Percentiles rank a stretch among this genome's conserved stretches.
Evolutionary conservation across 2,329 filamentous ascomycete species (phyloP).

Genomic region (Pezicula carpinea): DNA sequence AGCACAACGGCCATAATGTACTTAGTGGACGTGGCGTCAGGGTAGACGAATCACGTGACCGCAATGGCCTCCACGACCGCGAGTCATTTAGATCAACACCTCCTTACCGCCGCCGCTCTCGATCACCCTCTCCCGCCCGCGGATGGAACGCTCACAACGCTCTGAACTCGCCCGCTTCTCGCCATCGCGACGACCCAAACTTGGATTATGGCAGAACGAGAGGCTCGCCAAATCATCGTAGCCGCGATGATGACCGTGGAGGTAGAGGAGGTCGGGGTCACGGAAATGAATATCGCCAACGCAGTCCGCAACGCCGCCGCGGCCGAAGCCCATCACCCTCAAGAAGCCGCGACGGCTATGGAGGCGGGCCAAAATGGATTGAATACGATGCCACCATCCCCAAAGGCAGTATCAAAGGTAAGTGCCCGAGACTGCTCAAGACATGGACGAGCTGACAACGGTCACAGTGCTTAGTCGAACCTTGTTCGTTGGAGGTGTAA

Average conservation of each 20-base stretch:
- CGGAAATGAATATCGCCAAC: conserved; percentile 75
- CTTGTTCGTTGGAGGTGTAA: conserved; percentile 93
- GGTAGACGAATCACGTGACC: conserved; percentile 48
- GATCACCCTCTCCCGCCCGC: conserved; percentile 75
- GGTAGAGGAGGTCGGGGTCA: conserved; percentile 47
- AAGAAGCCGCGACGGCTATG: conserved; percentile 30
- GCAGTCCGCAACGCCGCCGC: conserved; percentile 67
- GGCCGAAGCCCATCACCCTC: conserved; percentile 58
- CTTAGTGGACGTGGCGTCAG: conserved; percentile 37
- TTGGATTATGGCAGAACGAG: conserved; percentile 71
- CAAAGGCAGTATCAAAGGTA: conserved; percentile 72
- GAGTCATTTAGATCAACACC: conserved; percentile 57
- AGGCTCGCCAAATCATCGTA: conserved; percentile 58
- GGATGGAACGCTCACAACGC: conserved; percentile 65
- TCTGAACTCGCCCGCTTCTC: conserved; percentile 48
- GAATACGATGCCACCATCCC: conserved; percentile 74
- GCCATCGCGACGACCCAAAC: conserved; percentile 42
- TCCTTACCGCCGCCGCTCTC: conserved; percentile 55
- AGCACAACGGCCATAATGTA: conserved; percentile 28
- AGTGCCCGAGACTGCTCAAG: conserved; percentile 7
- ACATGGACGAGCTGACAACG: conserved; percentile 17
- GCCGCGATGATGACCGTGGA: conserved; percentile 52
- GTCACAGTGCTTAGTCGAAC: conserved; percentile 78
- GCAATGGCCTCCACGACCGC: conserved; percentile 46
- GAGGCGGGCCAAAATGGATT: conserved; percentile 64